phyloP scores from a whole-genome alignment of 2,329 filamentous ascomycete species.

The Botryotinia calthae region DNA sequence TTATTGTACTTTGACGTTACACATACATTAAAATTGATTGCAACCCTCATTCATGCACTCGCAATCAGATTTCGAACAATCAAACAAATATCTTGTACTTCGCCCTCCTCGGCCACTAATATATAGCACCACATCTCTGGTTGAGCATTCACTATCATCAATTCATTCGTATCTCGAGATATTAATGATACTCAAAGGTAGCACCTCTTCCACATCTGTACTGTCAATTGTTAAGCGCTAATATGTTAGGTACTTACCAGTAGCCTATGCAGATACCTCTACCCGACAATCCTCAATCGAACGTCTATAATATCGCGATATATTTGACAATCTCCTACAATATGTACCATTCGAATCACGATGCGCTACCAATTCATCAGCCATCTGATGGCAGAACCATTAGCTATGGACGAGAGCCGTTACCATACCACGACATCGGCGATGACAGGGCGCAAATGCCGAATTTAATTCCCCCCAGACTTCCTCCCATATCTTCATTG shows the following conservation, averaged over 20 bases:
- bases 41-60: constrained; percentile 18
- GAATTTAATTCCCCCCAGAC: constrained; percentile 1
- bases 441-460: constrained; percentile 18
- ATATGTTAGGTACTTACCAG: constrained; percentile 16
- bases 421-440: constrained; percentile 17
- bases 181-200: constrained; percentile 17
- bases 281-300: not conserved
- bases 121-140: not conserved
- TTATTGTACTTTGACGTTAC: constrained; percentile 17
- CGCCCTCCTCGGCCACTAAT: constrained; percentile 12
- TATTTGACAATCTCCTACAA: constrained; percentile 14
- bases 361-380: constrained; percentile 15
- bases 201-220: not conserved
- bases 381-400: constrained; percentile 12
- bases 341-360: constrained; percentile 16
- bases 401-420: constrained; percentile 7
- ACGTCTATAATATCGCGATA: constrained; percentile 16
- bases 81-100: constrained; percentile 17
- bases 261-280: constrained; percentile 21
- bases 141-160: constrained; percentile 2
- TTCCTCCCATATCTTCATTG: constrained; percentile 18
- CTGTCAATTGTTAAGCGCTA: constrained; percentile 7
- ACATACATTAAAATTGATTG: constrained; percentile 1
- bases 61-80: constrained; percentile 11
- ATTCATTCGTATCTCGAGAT: not conserved